Percentiles rank a stretch among this genome's conserved stretches.
phyloP scores from a whole-genome alignment of 2,329 filamentous ascomycete species.

The Cladosporium velox region DNA sequence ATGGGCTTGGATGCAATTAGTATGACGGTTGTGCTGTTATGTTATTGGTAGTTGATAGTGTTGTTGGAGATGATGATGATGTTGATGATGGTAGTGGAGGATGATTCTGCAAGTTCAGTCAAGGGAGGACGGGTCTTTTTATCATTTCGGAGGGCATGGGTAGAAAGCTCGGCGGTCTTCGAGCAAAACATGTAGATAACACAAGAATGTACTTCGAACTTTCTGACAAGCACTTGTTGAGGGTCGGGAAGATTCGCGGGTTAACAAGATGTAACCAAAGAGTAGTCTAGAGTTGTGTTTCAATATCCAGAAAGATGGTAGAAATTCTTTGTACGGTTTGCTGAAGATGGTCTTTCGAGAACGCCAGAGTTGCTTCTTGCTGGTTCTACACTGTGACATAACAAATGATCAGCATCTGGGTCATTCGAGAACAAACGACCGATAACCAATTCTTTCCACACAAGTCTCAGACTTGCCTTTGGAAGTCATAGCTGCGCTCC shows the following conservation, averaged over 20 bases:
- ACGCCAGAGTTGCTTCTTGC: background rate
- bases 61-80: background rate
- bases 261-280: background rate
- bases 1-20: background rate
- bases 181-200: background rate
- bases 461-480: constrained; percentile 21
- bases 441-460: background rate
- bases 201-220: background rate
- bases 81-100: background rate
- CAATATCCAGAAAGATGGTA: background rate
- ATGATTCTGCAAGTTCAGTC: background rate
- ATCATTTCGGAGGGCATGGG: background rate
- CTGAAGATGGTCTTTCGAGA: background rate
- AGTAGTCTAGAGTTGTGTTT: background rate
- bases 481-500: constrained; percentile 11
- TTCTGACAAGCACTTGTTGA: background rate
- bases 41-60: background rate
- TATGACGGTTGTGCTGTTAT: background rate
- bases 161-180: background rate
- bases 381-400: background rate
- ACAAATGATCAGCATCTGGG: background rate
- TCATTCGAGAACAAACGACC: background rate
- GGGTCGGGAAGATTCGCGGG: background rate
- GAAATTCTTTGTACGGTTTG: background rate
- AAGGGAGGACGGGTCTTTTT: background rate